phyloP scores from a whole-genome alignment of 1,284 basidiomycete species.

The Naganishia sp. region DNA sequence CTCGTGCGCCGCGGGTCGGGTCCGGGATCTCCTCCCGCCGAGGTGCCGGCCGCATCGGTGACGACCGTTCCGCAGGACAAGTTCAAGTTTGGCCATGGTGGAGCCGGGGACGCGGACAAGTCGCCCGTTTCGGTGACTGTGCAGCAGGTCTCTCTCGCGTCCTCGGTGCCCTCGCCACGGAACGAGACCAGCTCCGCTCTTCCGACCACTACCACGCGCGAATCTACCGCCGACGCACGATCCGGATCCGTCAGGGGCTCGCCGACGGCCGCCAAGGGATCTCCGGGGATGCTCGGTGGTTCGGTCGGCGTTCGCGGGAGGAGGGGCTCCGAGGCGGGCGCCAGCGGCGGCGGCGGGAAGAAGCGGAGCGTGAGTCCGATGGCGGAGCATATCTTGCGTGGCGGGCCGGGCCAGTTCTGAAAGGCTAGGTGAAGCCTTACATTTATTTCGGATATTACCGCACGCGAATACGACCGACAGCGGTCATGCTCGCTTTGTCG shows the following conservation, averaged over 20 bases:
- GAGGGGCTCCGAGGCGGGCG: neutral
- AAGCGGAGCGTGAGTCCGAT: constrained; percentile 26
- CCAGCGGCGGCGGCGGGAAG: neutral
- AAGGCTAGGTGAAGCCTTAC: too few species aligned
- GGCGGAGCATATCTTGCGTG: constrained; percentile 25
- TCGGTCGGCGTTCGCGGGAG: neutral
- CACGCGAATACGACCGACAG: too few species aligned
- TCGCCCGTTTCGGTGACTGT: constrained; percentile 11
- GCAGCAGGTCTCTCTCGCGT: constrained; percentile 18
- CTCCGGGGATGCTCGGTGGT: constrained; percentile 8
- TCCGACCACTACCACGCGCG: neutral
- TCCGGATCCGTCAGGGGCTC: neutral
- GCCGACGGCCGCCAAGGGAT: neutral
- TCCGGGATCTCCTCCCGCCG: constrained; percentile 2
- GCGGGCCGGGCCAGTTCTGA: constrained; percentile 25
- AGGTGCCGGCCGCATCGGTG: neutral
- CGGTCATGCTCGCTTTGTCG: too few species aligned
- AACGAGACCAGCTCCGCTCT: neutral
- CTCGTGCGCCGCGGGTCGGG: constrained; percentile 17
- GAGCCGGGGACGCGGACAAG: neutral
- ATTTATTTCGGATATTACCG: too few species aligned
- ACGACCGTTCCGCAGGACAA: constrained; percentile 4
- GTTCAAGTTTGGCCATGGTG: constrained; percentile 6
- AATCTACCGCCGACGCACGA: neutral
- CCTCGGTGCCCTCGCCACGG: neutral